Evolutionary conservation across 2,329 filamentous ascomycete genomes (phyloP), one percentile per base, ranked within the genome.

Genomic region (Gnomoniopsis sp.): DNA sequence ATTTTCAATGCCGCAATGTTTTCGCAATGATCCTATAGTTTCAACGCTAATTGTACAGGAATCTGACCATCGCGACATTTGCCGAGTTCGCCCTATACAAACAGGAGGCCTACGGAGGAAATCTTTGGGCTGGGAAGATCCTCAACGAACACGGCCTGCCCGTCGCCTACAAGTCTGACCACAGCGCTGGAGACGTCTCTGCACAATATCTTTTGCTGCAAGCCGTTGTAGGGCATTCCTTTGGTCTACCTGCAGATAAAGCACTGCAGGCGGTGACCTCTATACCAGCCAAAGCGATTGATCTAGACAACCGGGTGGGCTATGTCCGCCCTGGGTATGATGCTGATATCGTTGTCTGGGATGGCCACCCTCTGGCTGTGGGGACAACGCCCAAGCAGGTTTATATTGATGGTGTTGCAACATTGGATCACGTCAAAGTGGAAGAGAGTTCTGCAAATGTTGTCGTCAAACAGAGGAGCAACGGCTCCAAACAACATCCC

Each of bases 291-390:
- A 71, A 69, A 12, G 74, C 76, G 2, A 65, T 79, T 1, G 72
- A 76, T 36, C 68, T 77, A 26, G 72, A 73, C 48, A 68, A 77
- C 58, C 72, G 78, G 1, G 71, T 80, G 3, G 79, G 79, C 2
- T 79, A 75, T 58, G 69, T 69, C 10, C 71, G 72, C 15, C 64
- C 73, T 3, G 77, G 78, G 3, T 80, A 78, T 58, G 79, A 82
- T 64, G 79, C 78, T 15, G 79, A 82, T 58, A 63, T 81, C 33
- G 79, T 79, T 4, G 69, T 80, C 4, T 81, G 78, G 78, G 74
- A 80, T 58, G 72, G 72, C 0, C 77, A 81, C 60, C 78, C 78
- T 2, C 69, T 81, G 1, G 69, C 72, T 14, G 63, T 76, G 17
- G 78, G 77, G 6, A 76, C 78, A 12, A 78, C 73, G 3, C 75